phyloP scores from a whole-genome alignment of 1,284 basidiomycete genomes.

The Pseudozyma flocculosa region DNA sequence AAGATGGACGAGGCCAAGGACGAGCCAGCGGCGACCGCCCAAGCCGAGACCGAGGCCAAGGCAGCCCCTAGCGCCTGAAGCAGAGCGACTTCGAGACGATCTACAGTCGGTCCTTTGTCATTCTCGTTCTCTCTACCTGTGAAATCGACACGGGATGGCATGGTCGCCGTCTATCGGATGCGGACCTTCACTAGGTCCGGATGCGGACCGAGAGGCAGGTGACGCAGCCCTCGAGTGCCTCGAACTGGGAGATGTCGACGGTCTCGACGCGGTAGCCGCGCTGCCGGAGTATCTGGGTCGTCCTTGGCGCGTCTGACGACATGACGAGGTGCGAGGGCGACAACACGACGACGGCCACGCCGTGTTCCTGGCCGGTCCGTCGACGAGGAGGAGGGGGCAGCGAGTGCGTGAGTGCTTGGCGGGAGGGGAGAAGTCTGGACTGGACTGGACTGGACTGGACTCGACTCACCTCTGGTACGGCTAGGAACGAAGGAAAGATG shows the following conservation, averaged over 20 bases:
- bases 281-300: conserved; percentile 6
- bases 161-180: too few relatives aligned
- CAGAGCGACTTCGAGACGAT: too few relatives aligned
- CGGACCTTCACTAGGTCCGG: neutral
- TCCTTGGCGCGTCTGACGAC: conserved; percentile 13
- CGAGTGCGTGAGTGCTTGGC: neutral
- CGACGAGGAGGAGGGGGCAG: neutral
- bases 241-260: conserved; percentile 17
- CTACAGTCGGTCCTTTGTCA: too few relatives aligned
- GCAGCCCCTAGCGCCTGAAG: too few relatives aligned
- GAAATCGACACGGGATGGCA: too few relatives aligned
- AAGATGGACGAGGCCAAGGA: conserved; percentile 5
- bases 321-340: conserved; percentile 6
- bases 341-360: conserved; percentile 21
- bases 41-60: neutral
- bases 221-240: conserved; percentile 20
- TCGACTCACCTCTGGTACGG: conserved; percentile 14
- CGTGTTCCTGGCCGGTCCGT: conserved; percentile 4
- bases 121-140: too few relatives aligned
- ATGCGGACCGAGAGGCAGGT: conserved; percentile 24
- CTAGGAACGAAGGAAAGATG: conserved; percentile 7
- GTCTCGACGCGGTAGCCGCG: conserved; percentile 15
- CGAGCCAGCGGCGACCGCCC: neutral
- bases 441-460: too few relatives aligned
- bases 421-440: too few relatives aligned